Evolutionary conservation across 2,329 filamentous ascomycete genomes (phyloP), one percentile per base, ranked within the genome.

Genomic region (Colletotrichum lentis): DNA sequence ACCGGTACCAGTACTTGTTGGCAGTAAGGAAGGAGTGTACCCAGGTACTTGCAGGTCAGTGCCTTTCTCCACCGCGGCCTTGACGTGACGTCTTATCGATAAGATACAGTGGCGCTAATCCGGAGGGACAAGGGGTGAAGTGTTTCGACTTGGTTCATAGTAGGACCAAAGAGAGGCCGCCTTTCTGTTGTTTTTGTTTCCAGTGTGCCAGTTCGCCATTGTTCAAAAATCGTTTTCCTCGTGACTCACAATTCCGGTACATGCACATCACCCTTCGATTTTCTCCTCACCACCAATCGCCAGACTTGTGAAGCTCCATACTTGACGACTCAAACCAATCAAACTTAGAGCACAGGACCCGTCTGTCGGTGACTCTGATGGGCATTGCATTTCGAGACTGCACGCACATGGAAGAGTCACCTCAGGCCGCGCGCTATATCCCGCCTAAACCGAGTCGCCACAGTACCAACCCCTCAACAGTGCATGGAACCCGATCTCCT

Each of bases 41-140:
- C 2, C 5, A 37, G 22, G n/a, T 57, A 50, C 24, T 20, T 22
- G 22, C 24, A 31, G 16, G 20, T 41, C 10, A 31, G 7, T 35
- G 20, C 52, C 18, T 6, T 22, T n/a, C 53, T 7, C 47, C 24
- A 47, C 37, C 16, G 35, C 10, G 22, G 47, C 35, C 49, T 50
- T 50, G 60, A 58, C 49, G 44, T 55, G 56, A 58, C 61, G 56
- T 55, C 52, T 65, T 65, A 69, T 69, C 65, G 69, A 62, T 65
- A 65, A 50, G 41, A 27, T 50, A 7, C 18, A 43, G 47, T 60
- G 6, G 41, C 41, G 66, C 69, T 65, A 69, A 62, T 16, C 52
- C 54, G n/a, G 7, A 57, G 64, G 6, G n/a, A 16, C 16, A 64
- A 54, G 60, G 57, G 54, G 6, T 35, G 14, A 43, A 62, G 31